Evolutionary conservation across 2,329 filamentous ascomycete species (phyloP).

Genomic region (Zasmidium citrigriseum): DNA sequence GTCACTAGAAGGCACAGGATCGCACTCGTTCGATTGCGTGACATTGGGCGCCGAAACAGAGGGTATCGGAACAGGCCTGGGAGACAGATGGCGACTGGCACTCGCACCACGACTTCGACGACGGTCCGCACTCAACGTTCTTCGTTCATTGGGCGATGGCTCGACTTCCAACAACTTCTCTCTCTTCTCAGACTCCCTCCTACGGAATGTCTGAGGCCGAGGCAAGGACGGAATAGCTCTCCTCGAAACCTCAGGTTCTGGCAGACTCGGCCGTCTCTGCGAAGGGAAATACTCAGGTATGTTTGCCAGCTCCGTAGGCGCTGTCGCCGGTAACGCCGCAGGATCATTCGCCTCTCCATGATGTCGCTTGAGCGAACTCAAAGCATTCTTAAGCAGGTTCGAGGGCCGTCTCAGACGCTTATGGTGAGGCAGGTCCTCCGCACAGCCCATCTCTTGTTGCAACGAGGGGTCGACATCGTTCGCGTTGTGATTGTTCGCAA

Average conservation of each 20-base stretch:
- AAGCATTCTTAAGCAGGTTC: constrained; percentile 22
- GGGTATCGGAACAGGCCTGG: constrained; percentile 38
- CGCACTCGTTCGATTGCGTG: constrained; percentile 9
- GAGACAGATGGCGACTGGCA: constrained; percentile 43
- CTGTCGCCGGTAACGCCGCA: constrained; percentile 20
- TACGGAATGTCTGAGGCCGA: constrained; percentile 74
- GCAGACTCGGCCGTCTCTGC: constrained; percentile 22
- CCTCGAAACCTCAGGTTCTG: constrained; percentile 29
- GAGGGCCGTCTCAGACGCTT: constrained; percentile 23
- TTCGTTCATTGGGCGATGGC: constrained; percentile 65
- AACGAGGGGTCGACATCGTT: neutral
- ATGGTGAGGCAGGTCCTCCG: constrained; percentile 21
- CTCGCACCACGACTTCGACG: constrained; percentile 39
- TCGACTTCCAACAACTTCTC: constrained; percentile 69
- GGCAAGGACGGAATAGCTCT: constrained; percentile 69
- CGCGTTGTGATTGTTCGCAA: constrained; percentile 25
- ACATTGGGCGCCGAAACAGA: constrained; percentile 43
- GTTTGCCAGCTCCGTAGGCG: constrained; percentile 30
- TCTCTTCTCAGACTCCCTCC: constrained; percentile 78
- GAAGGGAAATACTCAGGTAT: constrained; percentile 24
- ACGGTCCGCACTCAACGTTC: constrained; percentile 67
- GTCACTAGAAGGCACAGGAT: constrained; percentile 5
- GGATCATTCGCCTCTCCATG: constrained; percentile 14
- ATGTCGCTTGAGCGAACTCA: constrained; percentile 30
- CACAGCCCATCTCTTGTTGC: constrained; percentile 23